Percentiles rank a stretch among this genome's conserved stretches.
Evolutionary conservation across 2,329 filamentous ascomycete genomes (phyloP).

Genomic region (Epichloe hybrida): DNA sequence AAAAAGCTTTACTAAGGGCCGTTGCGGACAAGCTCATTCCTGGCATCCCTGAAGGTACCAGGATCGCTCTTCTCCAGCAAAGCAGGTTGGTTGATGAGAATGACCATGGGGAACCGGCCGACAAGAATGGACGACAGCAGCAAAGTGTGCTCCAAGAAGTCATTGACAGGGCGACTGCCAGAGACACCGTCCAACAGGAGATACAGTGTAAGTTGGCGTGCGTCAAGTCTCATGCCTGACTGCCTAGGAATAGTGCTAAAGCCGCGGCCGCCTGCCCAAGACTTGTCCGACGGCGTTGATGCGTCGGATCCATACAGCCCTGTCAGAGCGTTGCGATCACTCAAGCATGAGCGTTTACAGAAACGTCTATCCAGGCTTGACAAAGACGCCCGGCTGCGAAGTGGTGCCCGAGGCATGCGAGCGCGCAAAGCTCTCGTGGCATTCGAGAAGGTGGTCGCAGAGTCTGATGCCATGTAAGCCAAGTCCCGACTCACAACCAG

Average conservation of each 20-base stretch:
- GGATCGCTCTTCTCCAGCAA: constrained; percentile 58
- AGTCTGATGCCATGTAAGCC: constrained; percentile 39
- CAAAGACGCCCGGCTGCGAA: constrained; percentile 60
- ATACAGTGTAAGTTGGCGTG: constrained; percentile 35
- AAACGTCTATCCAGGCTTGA: constrained; percentile 54
- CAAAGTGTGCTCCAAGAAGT: constrained; percentile 52
- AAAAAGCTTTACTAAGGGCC: constrained; percentile 50
- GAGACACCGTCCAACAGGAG: constrained; percentile 44
- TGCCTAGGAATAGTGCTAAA: not conserved
- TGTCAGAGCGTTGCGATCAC: constrained; percentile 44
- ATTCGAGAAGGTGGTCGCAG: constrained; percentile 52
- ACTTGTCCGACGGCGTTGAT: constrained; percentile 47
- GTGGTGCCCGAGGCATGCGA: constrained; percentile 59
- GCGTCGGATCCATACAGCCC: constrained; percentile 40
- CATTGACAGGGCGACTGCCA: constrained; percentile 44
- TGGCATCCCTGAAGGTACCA: constrained; percentile 52
- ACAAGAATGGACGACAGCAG: not conserved
- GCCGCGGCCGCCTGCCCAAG: constrained; percentile 17
- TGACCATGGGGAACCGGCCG: constrained; percentile 13
- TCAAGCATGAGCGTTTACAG: constrained; percentile 49
- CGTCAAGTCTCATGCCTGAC: too few species aligned
- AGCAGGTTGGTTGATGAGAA: constrained; percentile 27
- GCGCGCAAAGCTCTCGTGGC: constrained; percentile 62
- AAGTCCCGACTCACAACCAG: too few species aligned
- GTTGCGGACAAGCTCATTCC: constrained; percentile 69